These are phyloP conservation scores for Pterocarpus macrocarpus DNA, from an alignment of 306 rosid species.

Conservation along the genomic window DNA sequence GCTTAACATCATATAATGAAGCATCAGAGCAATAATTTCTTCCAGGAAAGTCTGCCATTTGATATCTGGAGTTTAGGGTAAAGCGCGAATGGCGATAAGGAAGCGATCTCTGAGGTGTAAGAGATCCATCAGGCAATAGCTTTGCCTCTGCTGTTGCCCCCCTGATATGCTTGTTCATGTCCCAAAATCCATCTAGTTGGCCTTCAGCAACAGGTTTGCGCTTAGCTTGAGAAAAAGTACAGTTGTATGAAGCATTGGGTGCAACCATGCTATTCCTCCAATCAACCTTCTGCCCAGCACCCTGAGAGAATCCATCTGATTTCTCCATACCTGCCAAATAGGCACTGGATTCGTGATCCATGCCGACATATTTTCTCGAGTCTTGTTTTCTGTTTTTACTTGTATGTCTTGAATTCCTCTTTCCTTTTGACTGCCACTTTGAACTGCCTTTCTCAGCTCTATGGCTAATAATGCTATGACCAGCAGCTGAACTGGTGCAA, in stretches of 20 bases:
- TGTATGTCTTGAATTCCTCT: conserved; percentile 83
- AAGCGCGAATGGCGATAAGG: conserved; percentile 92
- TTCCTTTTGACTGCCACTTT: conserved; percentile 94
- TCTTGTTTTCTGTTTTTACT: conserved; percentile 68
- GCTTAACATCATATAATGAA: conserved; percentile 72
- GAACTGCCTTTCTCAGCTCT: conserved; percentile 77
- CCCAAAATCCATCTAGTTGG: conserved; percentile 55
- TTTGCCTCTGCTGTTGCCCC: conserved; percentile 55
- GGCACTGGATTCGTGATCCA: conserved; percentile 61
- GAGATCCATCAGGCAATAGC: conserved; percentile 63
- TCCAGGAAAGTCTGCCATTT: conserved; percentile 62
- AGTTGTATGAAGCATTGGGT: conserved; percentile 48
- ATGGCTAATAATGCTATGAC: conserved; percentile 53
- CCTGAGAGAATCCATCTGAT: conserved; percentile 53
- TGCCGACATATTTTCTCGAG: conserved; percentile 58
- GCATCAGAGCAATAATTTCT: conserved; percentile 56
- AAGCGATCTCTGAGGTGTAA: conserved; percentile 69
- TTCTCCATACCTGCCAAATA: conserved; percentile 59
- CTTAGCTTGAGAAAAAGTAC: conserved; percentile 52
- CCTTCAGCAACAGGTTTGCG: conserved; percentile 62
- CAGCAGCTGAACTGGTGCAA: conserved; percentile 62
- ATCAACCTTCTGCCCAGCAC: conserved; percentile 62
- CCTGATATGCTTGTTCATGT: conserved; percentile 54
- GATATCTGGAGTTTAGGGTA: conserved; percentile 76
- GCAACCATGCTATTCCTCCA: conserved; percentile 56